Base-by-base conservation (phyloP, 2,329 filamentous ascomycete species). In the Phaeosphaeriaceae sp. region DNA sequence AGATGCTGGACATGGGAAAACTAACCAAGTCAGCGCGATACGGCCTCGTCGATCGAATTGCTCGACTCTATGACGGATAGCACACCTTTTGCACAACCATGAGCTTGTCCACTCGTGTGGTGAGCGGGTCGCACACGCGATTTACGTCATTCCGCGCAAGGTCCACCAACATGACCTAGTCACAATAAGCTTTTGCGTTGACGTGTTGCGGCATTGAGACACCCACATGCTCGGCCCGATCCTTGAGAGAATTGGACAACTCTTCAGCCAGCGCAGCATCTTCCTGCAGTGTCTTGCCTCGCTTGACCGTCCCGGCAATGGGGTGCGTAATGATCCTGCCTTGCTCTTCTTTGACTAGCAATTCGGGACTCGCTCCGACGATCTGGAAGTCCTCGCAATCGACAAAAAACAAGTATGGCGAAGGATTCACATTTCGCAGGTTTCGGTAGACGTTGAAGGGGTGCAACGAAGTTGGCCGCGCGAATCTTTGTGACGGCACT, bases 381-480 rank as follows among this genome's bases (percentile, higher is more conserved):
- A 99, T 93, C 76, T 97, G 91, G 80, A 99, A 98, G 72, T 92
- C 90, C 59, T 86, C 85, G 80, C 94, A 98, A 77, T 95, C 89
- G 61, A 99, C 87, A 80, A 93, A 99, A 83, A 99, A 99, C 36
- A 99, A 88, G 79, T 99, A 99, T 0, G 95, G 95, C 9, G 93
- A 97, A 0, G 95, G 95, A 76, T 99, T 99, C 72, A 98, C 91
- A n/a, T 92, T 97, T 62, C 95, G 91, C 40, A 99, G 85, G 76
- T 97, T 92, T 54, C 94, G 89, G 84, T 98, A 99, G 71, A 99
- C 91, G 82, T 98, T 99, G 85, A 98, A 99, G 0, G 95, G 94
- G 78, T 99, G 95, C 45, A 99, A 83, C 55, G 87, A 88, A 2
- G 95, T 99, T 15, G 93, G 93, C 25, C 94, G 87, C 7, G 93